These are phyloP conservation scores for Peterozyma toletana DNA, from an alignment of 805 yeast genomes.

Conservation along the genomic window DNA sequence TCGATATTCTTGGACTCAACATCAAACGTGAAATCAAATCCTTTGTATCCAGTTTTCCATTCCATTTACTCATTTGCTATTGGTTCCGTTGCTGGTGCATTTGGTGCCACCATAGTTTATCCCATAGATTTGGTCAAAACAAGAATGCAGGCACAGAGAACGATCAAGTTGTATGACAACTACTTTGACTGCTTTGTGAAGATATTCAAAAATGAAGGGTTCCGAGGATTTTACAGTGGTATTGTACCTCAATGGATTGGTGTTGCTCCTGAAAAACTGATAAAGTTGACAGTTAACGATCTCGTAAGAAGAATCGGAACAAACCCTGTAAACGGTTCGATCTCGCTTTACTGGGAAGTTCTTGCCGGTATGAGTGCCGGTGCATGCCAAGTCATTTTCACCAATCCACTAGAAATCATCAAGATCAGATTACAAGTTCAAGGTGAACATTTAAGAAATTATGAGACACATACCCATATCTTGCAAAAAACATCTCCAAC, in stretches of 20 bases:
- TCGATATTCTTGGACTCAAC: conserved; percentile 30
- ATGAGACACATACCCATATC: conserved; percentile 19
- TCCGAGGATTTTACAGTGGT: conserved; percentile 85
- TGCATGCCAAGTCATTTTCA: conserved; percentile 91
- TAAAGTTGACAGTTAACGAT: conserved; percentile 91
- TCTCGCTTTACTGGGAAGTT: conserved; percentile 58
- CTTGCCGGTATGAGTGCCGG: conserved; percentile 93
- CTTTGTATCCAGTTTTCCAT: conserved; percentile 64
- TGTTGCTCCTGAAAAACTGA: conserved; percentile 98
- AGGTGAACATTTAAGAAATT: conserved; percentile 53
- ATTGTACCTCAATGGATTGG: conserved; percentile 91
- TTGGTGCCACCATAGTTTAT: conserved; percentile 96
- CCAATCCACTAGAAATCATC: conserved; percentile 93
- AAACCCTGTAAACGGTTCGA: conserved; percentile 35
- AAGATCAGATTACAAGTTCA: conserved; percentile 92
- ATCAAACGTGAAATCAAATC: conserved; percentile 23
- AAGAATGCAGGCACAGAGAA: conserved; percentile 93
- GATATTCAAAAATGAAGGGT: conserved; percentile 70
- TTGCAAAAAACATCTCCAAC: conserved; percentile 15
- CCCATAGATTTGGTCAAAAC: conserved; percentile 96
- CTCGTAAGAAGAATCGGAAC: conserved; percentile 69
- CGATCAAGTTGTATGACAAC: conserved; percentile 61
- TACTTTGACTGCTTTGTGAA: conserved; percentile 83
- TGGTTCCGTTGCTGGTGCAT: conserved; percentile 95
- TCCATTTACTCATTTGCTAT: conserved; percentile 80